Evolutionary conservation across 2,329 filamentous ascomycete species (phyloP).

Genomic region (Neonectria sp.): DNA sequence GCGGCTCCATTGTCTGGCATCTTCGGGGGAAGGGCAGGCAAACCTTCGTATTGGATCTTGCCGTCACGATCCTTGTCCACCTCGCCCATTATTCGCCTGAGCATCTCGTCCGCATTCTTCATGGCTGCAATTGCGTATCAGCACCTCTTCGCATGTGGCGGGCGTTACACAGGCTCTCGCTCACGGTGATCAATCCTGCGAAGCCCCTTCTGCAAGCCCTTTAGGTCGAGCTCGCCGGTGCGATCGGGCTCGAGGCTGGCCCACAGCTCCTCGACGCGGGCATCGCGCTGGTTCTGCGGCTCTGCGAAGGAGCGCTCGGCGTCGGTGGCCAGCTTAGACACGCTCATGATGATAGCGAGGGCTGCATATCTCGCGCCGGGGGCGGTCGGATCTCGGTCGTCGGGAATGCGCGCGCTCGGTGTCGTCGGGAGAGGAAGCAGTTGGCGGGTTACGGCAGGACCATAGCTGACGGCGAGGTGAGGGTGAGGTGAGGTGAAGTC

Average conservation of each 20-base stretch:
- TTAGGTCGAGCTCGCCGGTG: slow-evolving; percentile 86
- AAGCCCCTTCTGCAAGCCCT: slow-evolving; percentile 87
- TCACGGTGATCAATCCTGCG: slow-evolving; percentile 92
- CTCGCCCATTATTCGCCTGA: slow-evolving; percentile 83
- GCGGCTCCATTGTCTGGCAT: slow-evolving; percentile 31
- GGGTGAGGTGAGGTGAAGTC: not conserved
- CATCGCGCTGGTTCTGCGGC: slow-evolving; percentile 83
- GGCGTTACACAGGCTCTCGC: slow-evolving; percentile 42
- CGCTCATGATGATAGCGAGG: slow-evolving; percentile 52
- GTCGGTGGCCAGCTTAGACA: slow-evolving; percentile 66
- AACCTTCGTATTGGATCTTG: slow-evolving; percentile 92
- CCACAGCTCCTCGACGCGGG: slow-evolving; percentile 89
- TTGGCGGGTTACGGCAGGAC: slow-evolving; percentile 37
- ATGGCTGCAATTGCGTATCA: slow-evolving; percentile 65
- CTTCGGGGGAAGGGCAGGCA: slow-evolving; percentile 47
- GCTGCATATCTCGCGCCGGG: slow-evolving; percentile 53
- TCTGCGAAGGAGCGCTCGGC: slow-evolving; percentile 79
- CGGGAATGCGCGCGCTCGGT: slow-evolving; percentile 19
- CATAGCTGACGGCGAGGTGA: slow-evolving; percentile 36
- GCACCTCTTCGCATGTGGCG: slow-evolving; percentile 32
- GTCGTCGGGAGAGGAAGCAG: slow-evolving; percentile 25
- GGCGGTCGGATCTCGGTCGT: slow-evolving; percentile 33
- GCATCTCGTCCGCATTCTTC: slow-evolving; percentile 91
- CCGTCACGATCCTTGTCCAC: slow-evolving; percentile 93
- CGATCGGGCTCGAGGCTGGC: slow-evolving; percentile 81